Percentiles rank a stretch among this genome's conserved stretches.
Conservation (phyloP, 495 filamentous ascomycete genomes). For the Aspergillus taichungensis region DNA sequence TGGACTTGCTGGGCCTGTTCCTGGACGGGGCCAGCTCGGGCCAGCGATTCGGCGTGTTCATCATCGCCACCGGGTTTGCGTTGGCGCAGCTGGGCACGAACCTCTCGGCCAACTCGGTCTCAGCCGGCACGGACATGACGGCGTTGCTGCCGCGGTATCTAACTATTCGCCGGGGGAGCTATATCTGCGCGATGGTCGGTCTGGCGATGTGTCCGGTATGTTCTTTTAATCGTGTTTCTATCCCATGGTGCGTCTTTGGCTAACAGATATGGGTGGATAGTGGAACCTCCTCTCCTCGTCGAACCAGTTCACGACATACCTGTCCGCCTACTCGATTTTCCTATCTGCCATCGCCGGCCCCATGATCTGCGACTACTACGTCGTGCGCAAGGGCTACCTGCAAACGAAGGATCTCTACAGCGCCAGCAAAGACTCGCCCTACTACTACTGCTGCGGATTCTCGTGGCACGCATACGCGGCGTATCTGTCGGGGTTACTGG, state of each 20-base stretch:
- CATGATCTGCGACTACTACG: constrained; percentile 84
- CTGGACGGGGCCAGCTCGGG: constrained; percentile 62
- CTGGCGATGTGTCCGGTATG: constrained; percentile 74
- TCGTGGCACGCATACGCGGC: constrained; percentile 78
- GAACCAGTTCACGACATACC: constrained; percentile 93
- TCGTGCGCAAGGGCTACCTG: constrained; percentile 76
- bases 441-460: constrained; percentile 66
- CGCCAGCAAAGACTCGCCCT: constrained; percentile 54
- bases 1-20: constrained; percentile 66
- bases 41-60: constrained; percentile 81
- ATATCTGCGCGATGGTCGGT: constrained; percentile 76
- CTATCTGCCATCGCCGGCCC: constrained; percentile 87
- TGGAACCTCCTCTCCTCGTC: constrained; percentile 69
- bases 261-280: constrained; percentile 13
- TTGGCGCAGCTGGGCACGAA: constrained; percentile 89
- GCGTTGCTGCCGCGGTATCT: constrained; percentile 80
- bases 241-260: not conserved
- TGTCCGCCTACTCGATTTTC: constrained; percentile 93
- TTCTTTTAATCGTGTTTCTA: not conserved
- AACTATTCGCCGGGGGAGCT: constrained; percentile 85
- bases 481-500: constrained; percentile 76
- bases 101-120: constrained; percentile 86
- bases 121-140: constrained; percentile 85
- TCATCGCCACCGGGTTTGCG: constrained; percentile 74
- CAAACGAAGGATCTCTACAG: constrained; percentile 74